Evolutionary conservation across 768 basidiomycete genomes (phyloP), one percentile per base, ranked within the genome.

Genomic region (Suillus discolor): DNA sequence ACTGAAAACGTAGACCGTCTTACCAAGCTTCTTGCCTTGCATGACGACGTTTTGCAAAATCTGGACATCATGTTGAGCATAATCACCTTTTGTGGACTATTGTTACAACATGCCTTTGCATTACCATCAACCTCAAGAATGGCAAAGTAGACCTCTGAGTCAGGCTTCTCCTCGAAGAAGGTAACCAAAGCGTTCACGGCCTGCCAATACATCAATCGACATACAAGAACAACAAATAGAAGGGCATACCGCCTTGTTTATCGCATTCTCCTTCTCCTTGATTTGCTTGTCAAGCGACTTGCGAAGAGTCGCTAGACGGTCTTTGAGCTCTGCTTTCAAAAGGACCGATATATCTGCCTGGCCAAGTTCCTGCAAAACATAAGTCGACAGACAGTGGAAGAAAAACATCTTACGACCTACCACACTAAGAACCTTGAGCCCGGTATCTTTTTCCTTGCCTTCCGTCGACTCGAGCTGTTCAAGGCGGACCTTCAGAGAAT

Each of bases 321-420:
- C 92, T 70, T 87, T 90, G 66, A 99, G 80, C 62, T 89, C 84
- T 2, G 88, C 86, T 77, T 97, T 98, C 67, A 84, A 83, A 63
- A 97, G 78, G 42, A 96, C 83, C 1, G 96, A 96, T 47, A 99
- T 96, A 72, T 95, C 92, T 11, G 92, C 85, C 75, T 94, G 92
- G 54, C 88, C 89, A 44, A 99, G 87, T 79, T 95, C 94, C 96
- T 98, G 71, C 41, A 60, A 18, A 4, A 57, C 51, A 38, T 34
- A 16, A 57, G 42, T 66, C 12, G 55, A n/a, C 41, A 61, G 47
- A 36, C 55, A 16, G 49, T 28, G 25, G n/a, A 66, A 42, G 5
- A 36, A 45, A 16, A 15, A 42, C 41, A n/a, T 61, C 18, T 55
- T 20, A 25, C 15, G 6, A 82, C 90, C 16, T 74, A 94, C 95